Conservation (phyloP, 495 filamentous ascomycete genomes). For the Darksidea phi region DNA sequence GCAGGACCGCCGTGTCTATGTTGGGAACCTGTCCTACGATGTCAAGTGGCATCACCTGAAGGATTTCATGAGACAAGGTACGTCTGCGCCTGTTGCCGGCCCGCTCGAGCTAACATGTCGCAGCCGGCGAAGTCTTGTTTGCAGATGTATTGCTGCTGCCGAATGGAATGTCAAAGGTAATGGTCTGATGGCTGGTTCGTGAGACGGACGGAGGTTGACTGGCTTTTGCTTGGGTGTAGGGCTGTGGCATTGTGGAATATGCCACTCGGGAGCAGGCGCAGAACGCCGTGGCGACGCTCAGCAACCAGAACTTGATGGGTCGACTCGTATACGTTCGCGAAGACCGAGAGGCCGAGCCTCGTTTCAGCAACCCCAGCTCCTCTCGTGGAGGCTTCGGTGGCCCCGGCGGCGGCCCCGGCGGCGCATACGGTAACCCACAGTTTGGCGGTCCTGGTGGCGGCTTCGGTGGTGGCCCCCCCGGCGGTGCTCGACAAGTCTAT, state of each 20-base stretch:
- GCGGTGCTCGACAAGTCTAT: constrained; percentile 74
- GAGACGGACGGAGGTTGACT: constrained; percentile 95
- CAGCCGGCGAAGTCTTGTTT: constrained; percentile 98
- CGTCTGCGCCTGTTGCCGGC: constrained; percentile 43
- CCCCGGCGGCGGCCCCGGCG: constrained; percentile 49
- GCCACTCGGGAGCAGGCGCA: constrained; percentile 98
- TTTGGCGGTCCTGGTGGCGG: constrained; percentile 2
- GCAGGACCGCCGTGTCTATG: constrained; percentile 98
- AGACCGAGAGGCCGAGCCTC: constrained; percentile 94
- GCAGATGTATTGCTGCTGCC: constrained; percentile 99
- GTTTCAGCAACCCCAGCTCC: constrained; percentile 68
- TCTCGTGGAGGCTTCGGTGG: constrained; percentile 49
- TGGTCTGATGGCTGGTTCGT: constrained; percentile 71
- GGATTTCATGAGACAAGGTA: constrained; percentile 99
- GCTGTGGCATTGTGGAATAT: constrained; percentile 99
- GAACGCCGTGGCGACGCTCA: constrained; percentile 93
- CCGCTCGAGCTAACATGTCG: constrained; percentile 20
- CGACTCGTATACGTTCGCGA: constrained; percentile 97
- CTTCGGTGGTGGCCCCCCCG: constrained; percentile 44
- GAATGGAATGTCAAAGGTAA: constrained; percentile 99
- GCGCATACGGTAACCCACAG: constrained; percentile 50
- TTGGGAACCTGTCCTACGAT: constrained; percentile 97
- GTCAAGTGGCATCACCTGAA: constrained; percentile 99
- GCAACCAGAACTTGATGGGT: constrained; percentile 98
- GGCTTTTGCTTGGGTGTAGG: constrained; percentile 96